A percentile compares a stretch with the other conserved stretches of the same genome.
phyloP scores from a whole-genome alignment of 805 yeast genomes.

The Pichia cabralensis region DNA sequence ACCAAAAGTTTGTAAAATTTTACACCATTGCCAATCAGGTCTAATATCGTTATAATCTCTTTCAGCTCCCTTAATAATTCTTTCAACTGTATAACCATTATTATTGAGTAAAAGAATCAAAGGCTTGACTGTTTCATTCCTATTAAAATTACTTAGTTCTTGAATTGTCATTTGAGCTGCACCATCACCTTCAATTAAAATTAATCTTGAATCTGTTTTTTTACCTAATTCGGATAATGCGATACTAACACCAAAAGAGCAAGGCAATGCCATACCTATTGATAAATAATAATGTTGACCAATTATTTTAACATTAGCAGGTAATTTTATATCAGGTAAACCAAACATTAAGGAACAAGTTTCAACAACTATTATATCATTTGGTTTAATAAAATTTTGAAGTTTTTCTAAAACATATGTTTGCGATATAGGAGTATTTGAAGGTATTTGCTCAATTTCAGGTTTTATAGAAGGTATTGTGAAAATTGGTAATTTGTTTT shows the following conservation, averaged over 20 bases:
- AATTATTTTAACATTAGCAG: slow-evolving; percentile 38
- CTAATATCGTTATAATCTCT: slow-evolving; percentile 75
- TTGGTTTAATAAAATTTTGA: slow-evolving; percentile 30
- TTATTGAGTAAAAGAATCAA: slow-evolving; percentile 72
- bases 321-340: slow-evolving; percentile 55
- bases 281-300: slow-evolving; percentile 75
- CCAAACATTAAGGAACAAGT: slow-evolving; percentile 82
- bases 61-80: slow-evolving; percentile 71
- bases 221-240: slow-evolving; percentile 49
- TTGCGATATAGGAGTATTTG: slow-evolving; percentile 36
- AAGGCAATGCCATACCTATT: slow-evolving; percentile 84
- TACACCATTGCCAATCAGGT: slow-evolving; percentile 74
- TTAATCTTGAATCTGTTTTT: slow-evolving; percentile 36
- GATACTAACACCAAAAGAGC: slow-evolving; percentile 71
- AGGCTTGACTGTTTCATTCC: slow-evolving; percentile 53
- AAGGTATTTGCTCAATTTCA: slow-evolving; percentile 15
- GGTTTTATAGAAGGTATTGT: slow-evolving; percentile 7
- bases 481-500: slow-evolving; percentile 6
- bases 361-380: slow-evolving; percentile 69
- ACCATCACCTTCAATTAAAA: slow-evolving; percentile 84
- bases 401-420: slow-evolving; percentile 32
- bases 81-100: slow-evolving; percentile 83
- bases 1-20: slow-evolving; percentile 57
- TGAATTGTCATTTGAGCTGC: slow-evolving; percentile 92
- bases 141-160: slow-evolving; percentile 34